phyloP scores from a whole-genome alignment of 495 filamentous ascomycete species.

The Talaromyces adpressus region DNA sequence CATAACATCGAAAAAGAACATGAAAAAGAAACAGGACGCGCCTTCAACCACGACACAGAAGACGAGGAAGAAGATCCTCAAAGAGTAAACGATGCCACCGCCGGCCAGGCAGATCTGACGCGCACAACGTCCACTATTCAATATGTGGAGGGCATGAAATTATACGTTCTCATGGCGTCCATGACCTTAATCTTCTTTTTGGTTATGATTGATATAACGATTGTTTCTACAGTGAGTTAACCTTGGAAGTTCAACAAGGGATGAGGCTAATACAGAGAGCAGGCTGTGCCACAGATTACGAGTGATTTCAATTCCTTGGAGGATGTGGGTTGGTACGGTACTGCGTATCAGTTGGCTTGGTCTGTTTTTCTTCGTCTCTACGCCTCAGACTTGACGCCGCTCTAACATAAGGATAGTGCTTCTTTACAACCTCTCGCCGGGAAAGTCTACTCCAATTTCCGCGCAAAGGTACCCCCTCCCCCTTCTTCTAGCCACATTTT shows the following conservation, averaged over 20 bases:
- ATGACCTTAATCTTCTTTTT: constrained; percentile 33
- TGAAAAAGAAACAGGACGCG: neutral
- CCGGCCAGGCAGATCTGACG: neutral
- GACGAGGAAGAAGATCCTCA: neutral
- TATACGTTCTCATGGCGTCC: constrained; percentile 15
- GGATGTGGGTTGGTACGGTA: constrained; percentile 42
- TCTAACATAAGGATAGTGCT: constrained; percentile 18
- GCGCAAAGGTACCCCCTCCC: constrained; percentile 24
- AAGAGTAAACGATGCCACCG: constrained; percentile 2
- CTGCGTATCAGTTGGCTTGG: constrained; percentile 35
- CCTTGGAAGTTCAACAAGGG: neutral
- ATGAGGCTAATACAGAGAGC: neutral
- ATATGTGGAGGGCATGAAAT: constrained; percentile 23
- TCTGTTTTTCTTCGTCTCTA: constrained; percentile 7
- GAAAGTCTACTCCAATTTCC: constrained; percentile 40
- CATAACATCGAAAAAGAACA: neutral
- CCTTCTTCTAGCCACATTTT: neutral
- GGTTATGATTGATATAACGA: constrained; percentile 43
- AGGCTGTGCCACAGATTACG: constrained; percentile 39
- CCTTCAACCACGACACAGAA: neutral
- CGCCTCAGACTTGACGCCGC: neutral
- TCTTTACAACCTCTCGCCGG: constrained; percentile 40
- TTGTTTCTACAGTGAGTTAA: constrained; percentile 37
- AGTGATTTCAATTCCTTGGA: constrained; percentile 31
- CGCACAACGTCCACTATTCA: constrained; percentile 2